A percentile compares a stretch with the other conserved stretches of the same genome.
phyloP scores from a whole-genome alignment of 768 basidiomycete species.

The Myochromella boudieri region DNA sequence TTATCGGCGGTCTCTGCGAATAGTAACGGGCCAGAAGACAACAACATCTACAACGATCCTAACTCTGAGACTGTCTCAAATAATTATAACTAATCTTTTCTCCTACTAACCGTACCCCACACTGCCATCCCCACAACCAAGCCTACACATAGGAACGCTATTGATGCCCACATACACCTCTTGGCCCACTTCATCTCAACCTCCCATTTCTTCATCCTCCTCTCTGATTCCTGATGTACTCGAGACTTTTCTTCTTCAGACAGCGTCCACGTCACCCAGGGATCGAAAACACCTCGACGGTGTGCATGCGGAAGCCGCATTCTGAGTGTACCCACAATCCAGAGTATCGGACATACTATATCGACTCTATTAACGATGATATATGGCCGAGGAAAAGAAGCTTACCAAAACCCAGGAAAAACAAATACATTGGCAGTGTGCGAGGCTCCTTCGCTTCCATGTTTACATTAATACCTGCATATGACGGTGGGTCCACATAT shows the following conservation, averaged over 20 bases:
- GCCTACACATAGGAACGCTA: constrained; percentile 12
- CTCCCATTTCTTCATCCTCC: constrained; percentile 7
- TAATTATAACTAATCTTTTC: too few species aligned
- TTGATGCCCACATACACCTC: constrained; percentile 17
- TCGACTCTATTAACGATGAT: background rate
- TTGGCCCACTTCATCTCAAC: constrained; percentile 17
- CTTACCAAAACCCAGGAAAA: constrained; percentile 16
- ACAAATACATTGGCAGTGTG: constrained; percentile 11
- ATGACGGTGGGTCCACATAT: background rate
- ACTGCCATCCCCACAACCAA: constrained; percentile 13
- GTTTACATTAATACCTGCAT: too few species aligned
- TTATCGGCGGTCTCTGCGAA: too few species aligned
- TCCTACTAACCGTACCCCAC: too few species aligned
- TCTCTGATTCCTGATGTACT: constrained; percentile 11
- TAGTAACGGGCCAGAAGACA: too few species aligned
- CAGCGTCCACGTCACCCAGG: constrained; percentile 7
- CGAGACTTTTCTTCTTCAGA: constrained; percentile 4
- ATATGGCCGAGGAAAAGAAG: too few species aligned
- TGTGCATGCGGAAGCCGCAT: constrained; percentile 11
- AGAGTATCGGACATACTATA: constrained; percentile 15
- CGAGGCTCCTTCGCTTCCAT: constrained; percentile 4
- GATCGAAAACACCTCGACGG: constrained; percentile 6
- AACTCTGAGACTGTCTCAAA: too few species aligned
- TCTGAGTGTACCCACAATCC: constrained; percentile 15
- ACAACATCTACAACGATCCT: too few species aligned